Percentiles rank a stretch among this genome's conserved stretches.
phyloP scores from a whole-genome alignment of 352 stramenopile genomes.

The Pythium biforme region DNA sequence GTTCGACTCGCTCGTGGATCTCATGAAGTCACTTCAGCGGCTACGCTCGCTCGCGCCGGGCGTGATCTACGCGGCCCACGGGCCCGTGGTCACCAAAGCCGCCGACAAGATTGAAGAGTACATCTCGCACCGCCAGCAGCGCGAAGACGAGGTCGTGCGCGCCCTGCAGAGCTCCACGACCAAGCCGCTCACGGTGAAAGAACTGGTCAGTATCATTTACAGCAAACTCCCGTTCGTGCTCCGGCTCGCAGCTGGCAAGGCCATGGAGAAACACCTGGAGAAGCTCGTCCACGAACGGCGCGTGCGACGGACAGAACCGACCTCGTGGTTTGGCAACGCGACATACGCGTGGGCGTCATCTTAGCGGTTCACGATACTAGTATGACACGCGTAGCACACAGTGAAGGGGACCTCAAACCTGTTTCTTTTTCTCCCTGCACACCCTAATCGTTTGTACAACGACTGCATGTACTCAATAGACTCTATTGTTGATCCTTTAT shows the following conservation, averaged over 20 bases:
- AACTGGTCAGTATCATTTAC: slow-evolving; percentile 60
- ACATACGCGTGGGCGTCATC: slow-evolving; percentile 26
- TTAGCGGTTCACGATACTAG: too few species aligned
- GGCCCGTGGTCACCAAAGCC: slow-evolving; percentile 61
- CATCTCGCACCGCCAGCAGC: slow-evolving; percentile 66
- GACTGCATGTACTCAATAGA: too few species aligned
- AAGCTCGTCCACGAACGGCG: slow-evolving; percentile 57
- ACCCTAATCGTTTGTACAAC: too few species aligned
- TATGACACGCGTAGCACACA: too few species aligned
- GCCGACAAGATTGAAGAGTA: slow-evolving; percentile 75
- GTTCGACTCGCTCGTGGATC: slow-evolving; percentile 80
- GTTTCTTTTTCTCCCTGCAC: too few species aligned
- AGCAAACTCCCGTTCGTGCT: slow-evolving; percentile 52
- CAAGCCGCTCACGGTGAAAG: slow-evolving; percentile 31
- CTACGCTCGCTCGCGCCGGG: slow-evolving; percentile 38
- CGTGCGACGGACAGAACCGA: slow-evolving; percentile 10
- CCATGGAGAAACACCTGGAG: slow-evolving; percentile 59
- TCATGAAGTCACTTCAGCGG: slow-evolving; percentile 69
- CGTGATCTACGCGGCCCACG: slow-evolving; percentile 77
- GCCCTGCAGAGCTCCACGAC: background rate
- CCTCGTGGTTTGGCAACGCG: slow-evolving; percentile 32
- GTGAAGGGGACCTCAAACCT: too few species aligned
- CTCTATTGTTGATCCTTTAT: too few species aligned
- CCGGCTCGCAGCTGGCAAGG: slow-evolving; percentile 47
- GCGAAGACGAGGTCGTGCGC: slow-evolving; percentile 62